Evolutionary conservation across 2,329 filamentous ascomycete genomes (phyloP), one percentile per base, ranked within the genome.

Genomic region (Colletotrichum tofieldiae): DNA sequence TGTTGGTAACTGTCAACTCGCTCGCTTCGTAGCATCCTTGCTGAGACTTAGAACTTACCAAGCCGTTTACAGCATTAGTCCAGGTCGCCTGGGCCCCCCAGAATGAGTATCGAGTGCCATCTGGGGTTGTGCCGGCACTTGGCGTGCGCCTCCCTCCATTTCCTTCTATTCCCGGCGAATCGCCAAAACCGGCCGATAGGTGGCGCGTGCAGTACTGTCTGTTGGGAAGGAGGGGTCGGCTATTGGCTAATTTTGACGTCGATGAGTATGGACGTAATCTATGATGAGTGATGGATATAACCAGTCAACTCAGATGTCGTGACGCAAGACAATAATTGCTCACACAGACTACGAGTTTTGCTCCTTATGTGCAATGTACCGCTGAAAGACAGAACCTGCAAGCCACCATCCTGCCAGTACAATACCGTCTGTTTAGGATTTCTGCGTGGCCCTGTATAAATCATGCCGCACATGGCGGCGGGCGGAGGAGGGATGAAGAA

Each of bases 81-180:
- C 37, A 41, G 55, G 23, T 26, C 35, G 26, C 39, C 37, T 20
- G 37, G n/a, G 11, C 6, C 58, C 58, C n/a, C n/a, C 43, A 18
- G 51, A 43, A 49, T 43, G 26, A 45, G 12, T 18, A 18, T 41
- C 37, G 56, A 45, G 37, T 59, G 18, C 39, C 39, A 45, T 29
- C 56, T 59, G 39, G 56, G 56, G 26, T 32, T 43, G 39, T 20
- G 18, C 23, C 37, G 26, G 41, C 58, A 45, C 14, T 11, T 45
- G 43, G 14, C 29, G 5, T n/a, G 23, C 32, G 47, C 16, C 23
- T n/a, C 6, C 23, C 14, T 29, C 20, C 23, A 5, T 26, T 51
- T 16, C 45, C 12, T 23, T 52, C n/a, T 63, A 63, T 52, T 63
- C 45, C 60, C 45, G 47, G 35, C 12, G 45, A 9, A 41, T 35